A percentile compares a stretch with the other conserved stretches of the same genome.
phyloP scores from a whole-genome alignment of 345 rosid genomes.

The Lepidium aucheri region DNA sequence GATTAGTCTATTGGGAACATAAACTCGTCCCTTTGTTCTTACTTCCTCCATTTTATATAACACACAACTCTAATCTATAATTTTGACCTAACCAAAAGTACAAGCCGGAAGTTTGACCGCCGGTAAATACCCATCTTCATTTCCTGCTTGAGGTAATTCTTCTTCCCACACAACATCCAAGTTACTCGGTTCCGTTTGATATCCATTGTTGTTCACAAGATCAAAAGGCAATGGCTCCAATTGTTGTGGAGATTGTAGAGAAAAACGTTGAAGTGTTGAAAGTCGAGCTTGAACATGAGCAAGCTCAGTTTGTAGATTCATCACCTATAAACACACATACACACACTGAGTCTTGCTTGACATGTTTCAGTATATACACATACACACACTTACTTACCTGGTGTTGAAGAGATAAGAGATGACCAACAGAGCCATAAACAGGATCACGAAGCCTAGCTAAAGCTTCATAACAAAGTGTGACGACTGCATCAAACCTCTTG shows the following conservation, averaged over 20 bases:
- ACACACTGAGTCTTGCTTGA: no score
- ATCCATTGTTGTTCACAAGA: slow-evolving; percentile 25
- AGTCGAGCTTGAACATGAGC: slow-evolving; percentile 61
- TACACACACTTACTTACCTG: slow-evolving; percentile 46
- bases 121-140: slow-evolving; percentile 10
- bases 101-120: slow-evolving; percentile 10
- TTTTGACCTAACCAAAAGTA: slow-evolving; percentile 11
- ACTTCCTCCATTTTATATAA: neutral
- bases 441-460: slow-evolving; percentile 97
- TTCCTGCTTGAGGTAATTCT: slow-evolving; percentile 3
- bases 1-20: neutral
- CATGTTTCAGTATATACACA: no score
- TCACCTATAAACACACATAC: slow-evolving; percentile 40
- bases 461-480: slow-evolving; percentile 94
- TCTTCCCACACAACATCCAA: slow-evolving; percentile 12
- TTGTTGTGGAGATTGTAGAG: slow-evolving; percentile 16
- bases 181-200: neutral
- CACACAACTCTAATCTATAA: neutral
- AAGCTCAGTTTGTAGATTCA: slow-evolving; percentile 77
- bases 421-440: slow-evolving; percentile 91
- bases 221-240: slow-evolving; percentile 20
- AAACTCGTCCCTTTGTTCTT: neutral
- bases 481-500: slow-evolving; percentile 79
- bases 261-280: slow-evolving; percentile 37
- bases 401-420: slow-evolving; percentile 90